phyloP scores from a whole-genome alignment of 257 asterid species.

The Perilla frutescens region DNA sequence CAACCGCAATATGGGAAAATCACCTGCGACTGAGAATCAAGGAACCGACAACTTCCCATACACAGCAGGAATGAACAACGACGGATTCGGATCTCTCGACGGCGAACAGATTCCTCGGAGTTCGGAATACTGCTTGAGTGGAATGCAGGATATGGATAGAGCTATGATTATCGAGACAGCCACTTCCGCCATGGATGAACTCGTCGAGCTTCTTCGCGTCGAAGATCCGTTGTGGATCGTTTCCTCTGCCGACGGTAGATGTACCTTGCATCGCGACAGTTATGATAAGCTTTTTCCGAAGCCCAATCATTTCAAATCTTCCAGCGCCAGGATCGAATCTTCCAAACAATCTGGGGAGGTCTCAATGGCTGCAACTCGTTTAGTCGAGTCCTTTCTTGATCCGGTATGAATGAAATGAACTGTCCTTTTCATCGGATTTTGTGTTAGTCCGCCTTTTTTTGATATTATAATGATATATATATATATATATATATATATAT shows the following conservation, averaged over 20 bases:
- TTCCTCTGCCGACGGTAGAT: constrained; percentile 49
- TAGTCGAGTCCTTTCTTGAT: constrained; percentile 59
- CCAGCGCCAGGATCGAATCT: constrained; percentile 64
- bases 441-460: too few species aligned
- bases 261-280: constrained; percentile 47
- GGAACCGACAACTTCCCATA: background rate
- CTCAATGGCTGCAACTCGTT: constrained; percentile 46
- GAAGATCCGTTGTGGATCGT: constrained; percentile 66
- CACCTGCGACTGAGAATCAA: background rate
- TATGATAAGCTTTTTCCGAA: constrained; percentile 62
- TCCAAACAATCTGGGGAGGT: constrained; percentile 68
- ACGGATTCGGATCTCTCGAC: constrained; percentile 24
- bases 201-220: constrained; percentile 51
- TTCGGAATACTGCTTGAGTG: constrained; percentile 26
- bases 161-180: constrained; percentile 41
- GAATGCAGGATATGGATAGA: constrained; percentile 44
- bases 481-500: too few species aligned
- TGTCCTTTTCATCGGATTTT: background rate
- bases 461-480: too few species aligned
- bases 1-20: background rate
- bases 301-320: constrained; percentile 37
- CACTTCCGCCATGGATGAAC: constrained; percentile 56
- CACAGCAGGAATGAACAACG: constrained; percentile 23
- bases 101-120: constrained; percentile 13
- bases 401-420: constrained; percentile 40